Evolutionary conservation across 371 early-diverging fungal genomes (phyloP).

Genomic region (Zychaea mexicana): DNA sequence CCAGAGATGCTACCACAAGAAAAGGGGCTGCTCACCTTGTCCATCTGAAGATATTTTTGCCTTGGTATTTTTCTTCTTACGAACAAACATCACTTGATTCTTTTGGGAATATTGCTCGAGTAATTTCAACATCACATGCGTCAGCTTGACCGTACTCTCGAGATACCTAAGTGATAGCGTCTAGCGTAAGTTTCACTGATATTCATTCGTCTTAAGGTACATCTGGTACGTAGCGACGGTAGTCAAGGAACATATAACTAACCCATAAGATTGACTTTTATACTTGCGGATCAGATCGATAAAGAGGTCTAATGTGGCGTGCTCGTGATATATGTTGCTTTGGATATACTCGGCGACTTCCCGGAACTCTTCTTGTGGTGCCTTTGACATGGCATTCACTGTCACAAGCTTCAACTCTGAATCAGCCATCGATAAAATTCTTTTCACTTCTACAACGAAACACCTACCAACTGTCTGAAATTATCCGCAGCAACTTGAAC

Average conservation of each 20-base stretch:
- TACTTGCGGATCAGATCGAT: conserved; percentile 48
- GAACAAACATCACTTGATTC: conserved; percentile 53
- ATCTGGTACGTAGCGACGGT: too few species aligned
- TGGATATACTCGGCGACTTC: conserved; percentile 70
- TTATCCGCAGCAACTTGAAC: conserved; percentile 61
- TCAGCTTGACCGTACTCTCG: conserved; percentile 52
- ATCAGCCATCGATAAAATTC: not conserved
- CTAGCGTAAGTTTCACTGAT: too few species aligned
- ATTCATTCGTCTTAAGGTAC: too few species aligned
- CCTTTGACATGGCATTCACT: conserved; percentile 53
- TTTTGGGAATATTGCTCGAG: conserved; percentile 61
- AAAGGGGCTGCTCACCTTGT: conserved; percentile 1
- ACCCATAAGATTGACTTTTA: conserved; percentile 51
- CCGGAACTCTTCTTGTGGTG: conserved; percentile 50
- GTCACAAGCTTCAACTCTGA: conserved; percentile 47
- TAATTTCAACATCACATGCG: conserved; percentile 63
- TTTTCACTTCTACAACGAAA: not conserved
- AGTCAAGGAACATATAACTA: not conserved
- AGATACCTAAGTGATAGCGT: conserved; percentile 67
- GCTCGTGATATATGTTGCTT: conserved; percentile 73
- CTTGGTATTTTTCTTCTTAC: conserved; percentile 36
- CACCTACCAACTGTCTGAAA: conserved; percentile 62
- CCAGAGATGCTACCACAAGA: too few species aligned
- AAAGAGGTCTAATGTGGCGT: conserved; percentile 62
- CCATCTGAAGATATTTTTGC: conserved; percentile 15